These are phyloP conservation scores for Chrysosporium queenslandicum DNA, from an alignment of 2,329 filamentous ascomycete genomes.

Conservation along the genomic window DNA sequence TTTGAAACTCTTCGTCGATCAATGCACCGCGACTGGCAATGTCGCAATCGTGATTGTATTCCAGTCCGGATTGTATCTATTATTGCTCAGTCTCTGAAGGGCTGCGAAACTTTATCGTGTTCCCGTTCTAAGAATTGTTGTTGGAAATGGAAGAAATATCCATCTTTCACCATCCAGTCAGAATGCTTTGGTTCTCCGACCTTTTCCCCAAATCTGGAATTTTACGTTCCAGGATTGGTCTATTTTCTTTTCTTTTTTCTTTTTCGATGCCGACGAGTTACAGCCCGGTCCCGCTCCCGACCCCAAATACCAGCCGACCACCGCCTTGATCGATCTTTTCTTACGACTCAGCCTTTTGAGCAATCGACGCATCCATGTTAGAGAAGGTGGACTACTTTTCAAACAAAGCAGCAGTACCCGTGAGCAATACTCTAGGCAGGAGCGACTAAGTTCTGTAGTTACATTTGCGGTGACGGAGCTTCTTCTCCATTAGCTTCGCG, in stretches of 20 bases:
- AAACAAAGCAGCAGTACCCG: neutral
- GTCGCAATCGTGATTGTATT: conserved; percentile 8
- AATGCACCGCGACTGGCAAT: neutral
- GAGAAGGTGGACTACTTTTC: neutral
- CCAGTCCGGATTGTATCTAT: neutral
- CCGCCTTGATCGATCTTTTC: neutral
- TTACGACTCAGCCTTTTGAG: neutral
- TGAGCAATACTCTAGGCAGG: neutral
- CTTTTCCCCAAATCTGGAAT: neutral
- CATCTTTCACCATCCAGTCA: neutral
- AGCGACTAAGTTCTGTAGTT: too few species aligned
- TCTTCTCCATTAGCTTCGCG: neutral
- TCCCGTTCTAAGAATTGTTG: neutral
- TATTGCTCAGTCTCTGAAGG: neutral
- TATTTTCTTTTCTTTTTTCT: neutral
- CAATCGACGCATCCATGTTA: neutral
- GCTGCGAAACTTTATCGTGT: neutral
- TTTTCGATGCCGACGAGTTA: neutral
- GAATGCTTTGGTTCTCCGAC: neutral
- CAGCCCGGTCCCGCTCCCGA: neutral
- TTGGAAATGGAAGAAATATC: neutral
- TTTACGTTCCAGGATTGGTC: neutral
- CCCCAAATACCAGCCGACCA: neutral
- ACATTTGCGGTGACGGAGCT: neutral
- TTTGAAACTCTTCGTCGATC: conserved; percentile 4